Base-by-base conservation (phyloP, 371 early-diverging fungal genomes). In the Mucor indicus region DNA sequence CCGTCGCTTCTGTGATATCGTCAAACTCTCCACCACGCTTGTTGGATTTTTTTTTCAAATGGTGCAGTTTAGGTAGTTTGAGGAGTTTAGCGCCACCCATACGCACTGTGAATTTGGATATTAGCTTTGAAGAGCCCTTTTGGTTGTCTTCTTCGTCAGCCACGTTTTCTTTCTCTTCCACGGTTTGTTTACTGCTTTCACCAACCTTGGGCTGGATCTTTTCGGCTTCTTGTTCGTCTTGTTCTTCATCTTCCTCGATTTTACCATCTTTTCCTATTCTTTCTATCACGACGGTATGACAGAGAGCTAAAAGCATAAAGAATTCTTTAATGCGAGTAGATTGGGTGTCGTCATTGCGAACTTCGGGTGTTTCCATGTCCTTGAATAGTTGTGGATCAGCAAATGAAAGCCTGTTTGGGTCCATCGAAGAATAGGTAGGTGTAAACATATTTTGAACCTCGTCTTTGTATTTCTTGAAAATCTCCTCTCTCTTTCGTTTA, bases 281-380 rank as follows among this genome's bases (percentile, higher is more conserved):
- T 53, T 96, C 96, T 7, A 92, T 83, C 3, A 98, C 69, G 0
- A 96, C 96, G 0, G 96, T 93, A 60, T 98, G 97, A 64, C 97
- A 98, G 0, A 96, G 72, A 2, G 96, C 86, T 15, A 98, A 67
- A 13, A 90, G 70, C 7, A 84, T 82, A 52, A 96, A 88, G 46
- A 97, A 97, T 42, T 92, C 86, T 22, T 79, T 48, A 31, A 45
- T 48, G 4, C 1, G 22, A 10, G 5, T 19, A 0, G 55, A 43
- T 16, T 48, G 27, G 1, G 9, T 22, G 13, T 53, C 40, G n/a
- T n/a, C n/a, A n/a, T n/a, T n/a, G n/a, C n/a, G n/a, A n/a, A n/a
- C n/a, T n/a, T n/a, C n/a, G n/a, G n/a, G n/a, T 9, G 32, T n/a
- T n/a, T 51, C 57, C 53, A 92, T 60, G 58, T 90, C 87, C 48